These are phyloP conservation scores for Fraxinus latifolia DNA, from an alignment of 305 asterid genomes.

Conservation along the genomic window DNA sequence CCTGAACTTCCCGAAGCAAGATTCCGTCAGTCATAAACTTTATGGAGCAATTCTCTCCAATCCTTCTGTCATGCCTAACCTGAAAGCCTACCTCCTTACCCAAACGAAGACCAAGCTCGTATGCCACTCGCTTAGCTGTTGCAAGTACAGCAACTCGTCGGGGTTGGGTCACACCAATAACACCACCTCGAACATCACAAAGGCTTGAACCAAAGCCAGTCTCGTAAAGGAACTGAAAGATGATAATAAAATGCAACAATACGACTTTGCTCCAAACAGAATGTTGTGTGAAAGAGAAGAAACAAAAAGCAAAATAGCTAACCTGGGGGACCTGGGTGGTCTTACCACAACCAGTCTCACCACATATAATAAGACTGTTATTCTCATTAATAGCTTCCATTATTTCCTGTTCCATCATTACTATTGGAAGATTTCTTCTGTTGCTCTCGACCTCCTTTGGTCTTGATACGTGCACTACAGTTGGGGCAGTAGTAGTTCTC, in stretches of 20 bases:
- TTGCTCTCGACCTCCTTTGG: slow-evolving; percentile 72
- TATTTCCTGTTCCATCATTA: slow-evolving; percentile 97
- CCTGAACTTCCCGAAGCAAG: slow-evolving; percentile 96
- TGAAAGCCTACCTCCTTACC: slow-evolving; percentile 95
- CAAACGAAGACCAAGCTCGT: slow-evolving; percentile 73
- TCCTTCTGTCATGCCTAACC: slow-evolving; percentile 89
- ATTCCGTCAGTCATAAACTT: slow-evolving; percentile 99
- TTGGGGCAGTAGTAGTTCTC: slow-evolving; percentile 40
- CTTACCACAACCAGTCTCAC: slow-evolving; percentile 97
- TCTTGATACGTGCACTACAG: slow-evolving; percentile 67
- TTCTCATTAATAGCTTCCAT: slow-evolving; percentile 85
- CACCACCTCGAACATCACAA: slow-evolving; percentile 50
- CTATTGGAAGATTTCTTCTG: slow-evolving; percentile 73
- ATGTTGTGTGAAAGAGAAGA: neutral
- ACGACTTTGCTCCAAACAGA: neutral
- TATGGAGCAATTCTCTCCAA: slow-evolving; percentile 78
- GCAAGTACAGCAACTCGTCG: slow-evolving; percentile 97
- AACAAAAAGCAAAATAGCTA: slow-evolving; percentile 25
- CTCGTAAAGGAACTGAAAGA: slow-evolving; percentile 84
- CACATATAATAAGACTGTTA: slow-evolving; percentile 73
- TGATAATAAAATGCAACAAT: slow-evolving; percentile 23
- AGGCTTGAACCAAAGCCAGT: slow-evolving; percentile 71
- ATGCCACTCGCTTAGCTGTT: slow-evolving; percentile 93
- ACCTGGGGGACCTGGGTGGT: slow-evolving; percentile 99
- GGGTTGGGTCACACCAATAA: slow-evolving; percentile 96